These are phyloP conservation scores for Magnolia sinica DNA, from an alignment of 164 flowering plant genomes.

Conservation along the genomic window DNA sequence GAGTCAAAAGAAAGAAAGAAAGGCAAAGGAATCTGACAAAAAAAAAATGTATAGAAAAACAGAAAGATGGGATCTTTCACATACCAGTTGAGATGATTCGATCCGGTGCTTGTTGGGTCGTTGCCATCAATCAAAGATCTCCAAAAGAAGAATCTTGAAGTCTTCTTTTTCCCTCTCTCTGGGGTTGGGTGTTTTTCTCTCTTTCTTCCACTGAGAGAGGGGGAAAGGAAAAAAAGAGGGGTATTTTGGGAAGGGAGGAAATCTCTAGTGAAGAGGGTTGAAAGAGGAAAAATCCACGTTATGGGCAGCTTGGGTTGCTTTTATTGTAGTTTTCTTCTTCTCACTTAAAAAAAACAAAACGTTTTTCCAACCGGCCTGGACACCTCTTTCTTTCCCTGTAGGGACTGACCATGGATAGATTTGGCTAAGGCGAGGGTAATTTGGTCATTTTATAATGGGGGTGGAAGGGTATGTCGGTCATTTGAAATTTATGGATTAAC, in stretches of 20 bases:
- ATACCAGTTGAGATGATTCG: background rate
- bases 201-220: background rate
- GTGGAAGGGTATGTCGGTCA: too few relatives aligned
- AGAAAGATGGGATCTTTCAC: background rate
- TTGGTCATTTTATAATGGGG: too few relatives aligned
- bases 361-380: too few relatives aligned
- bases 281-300: background rate
- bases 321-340: background rate
- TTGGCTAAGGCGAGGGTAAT: too few relatives aligned
- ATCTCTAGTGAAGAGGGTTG: background rate
- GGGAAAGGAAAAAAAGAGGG: background rate
- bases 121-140: background rate
- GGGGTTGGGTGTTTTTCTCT: background rate
- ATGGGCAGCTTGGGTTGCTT: background rate
- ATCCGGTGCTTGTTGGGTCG: background rate
- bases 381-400: too few relatives aligned
- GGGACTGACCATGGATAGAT: too few relatives aligned
- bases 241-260: background rate
- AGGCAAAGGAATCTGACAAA: background rate
- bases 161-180: background rate
- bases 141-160: background rate
- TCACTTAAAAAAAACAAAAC: too few relatives aligned
- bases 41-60: background rate
- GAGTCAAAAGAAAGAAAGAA: background rate
- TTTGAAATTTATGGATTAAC: too few relatives aligned